These are phyloP conservation scores for Saxispiralis lemnorum DNA, from an alignment of 495 filamentous ascomycete species.

Conservation along the genomic window DNA sequence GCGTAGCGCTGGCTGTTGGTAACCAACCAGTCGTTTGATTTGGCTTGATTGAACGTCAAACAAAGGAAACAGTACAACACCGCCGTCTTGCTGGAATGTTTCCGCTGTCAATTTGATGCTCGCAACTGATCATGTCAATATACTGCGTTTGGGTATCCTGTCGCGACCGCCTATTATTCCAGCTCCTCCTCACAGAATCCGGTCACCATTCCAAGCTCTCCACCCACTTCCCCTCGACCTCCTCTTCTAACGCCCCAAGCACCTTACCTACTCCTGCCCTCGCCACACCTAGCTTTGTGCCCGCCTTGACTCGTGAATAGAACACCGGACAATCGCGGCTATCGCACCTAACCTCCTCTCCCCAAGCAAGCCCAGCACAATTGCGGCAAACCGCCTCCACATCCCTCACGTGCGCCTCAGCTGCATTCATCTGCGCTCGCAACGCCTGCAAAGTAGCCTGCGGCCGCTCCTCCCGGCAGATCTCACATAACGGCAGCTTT, in stretches of 20 bases:
- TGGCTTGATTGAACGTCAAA: no score
- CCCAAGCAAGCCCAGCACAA: slow-evolving; percentile 53
- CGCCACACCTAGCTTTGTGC: slow-evolving; percentile 39
- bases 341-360: slow-evolving; percentile 67
- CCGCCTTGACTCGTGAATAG: slow-evolving; percentile 64
- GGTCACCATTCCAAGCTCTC: slow-evolving; percentile 15
- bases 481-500: slow-evolving; percentile 40
- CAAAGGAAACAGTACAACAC: no score
- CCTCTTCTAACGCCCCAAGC: slow-evolving; percentile 19
- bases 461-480: slow-evolving; percentile 40
- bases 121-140: no score
- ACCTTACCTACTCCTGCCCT: slow-evolving; percentile 24
- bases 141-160: no score
- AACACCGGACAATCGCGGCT: slow-evolving; percentile 87
- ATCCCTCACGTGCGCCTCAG: slow-evolving; percentile 46
- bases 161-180: no score
- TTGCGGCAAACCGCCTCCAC: slow-evolving; percentile 64
- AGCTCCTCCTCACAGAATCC: no score
- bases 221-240: slow-evolving; percentile 2
- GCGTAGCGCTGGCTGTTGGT: no score
- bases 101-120: no score
- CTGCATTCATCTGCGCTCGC: slow-evolving; percentile 37
- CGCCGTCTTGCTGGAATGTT: no score
- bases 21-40: no score
- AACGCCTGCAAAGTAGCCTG: slow-evolving; percentile 41